Percentiles rank a stretch among this genome's conserved stretches.
These are phyloP conservation scores for Boletus sp. DNA, from an alignment of 768 basidiomycete species.

Conservation along the genomic window DNA sequence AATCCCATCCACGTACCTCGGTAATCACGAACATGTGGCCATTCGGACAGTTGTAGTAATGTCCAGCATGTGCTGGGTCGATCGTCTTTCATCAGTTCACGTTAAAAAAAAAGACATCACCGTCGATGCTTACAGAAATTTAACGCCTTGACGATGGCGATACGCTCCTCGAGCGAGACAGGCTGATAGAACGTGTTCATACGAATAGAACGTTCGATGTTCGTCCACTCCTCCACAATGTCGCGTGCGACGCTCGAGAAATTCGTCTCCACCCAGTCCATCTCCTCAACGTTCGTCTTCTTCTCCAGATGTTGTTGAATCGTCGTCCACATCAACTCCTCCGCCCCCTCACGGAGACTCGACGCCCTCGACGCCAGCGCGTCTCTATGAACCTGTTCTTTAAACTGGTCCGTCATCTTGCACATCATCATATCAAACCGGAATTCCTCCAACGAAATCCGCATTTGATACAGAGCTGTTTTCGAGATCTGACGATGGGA, in stretches of 20 bases:
- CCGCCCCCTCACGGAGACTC: slow-evolving; percentile 9
- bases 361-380: slow-evolving; percentile 21
- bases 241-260: slow-evolving; percentile 36
- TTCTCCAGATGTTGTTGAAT: slow-evolving; percentile 13
- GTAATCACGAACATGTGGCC: slow-evolving; percentile 61
- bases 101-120: background rate
- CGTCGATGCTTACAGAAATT: slow-evolving; percentile 39
- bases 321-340: background rate
- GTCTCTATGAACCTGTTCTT: slow-evolving; percentile 14
- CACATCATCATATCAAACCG: slow-evolving; percentile 43
- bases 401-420: slow-evolving; percentile 16
- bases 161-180: slow-evolving; percentile 52
- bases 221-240: slow-evolving; percentile 47
- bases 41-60: slow-evolving; percentile 52
- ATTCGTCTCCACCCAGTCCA: slow-evolving; percentile 42
- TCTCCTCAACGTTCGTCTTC: slow-evolving; percentile 24
- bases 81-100: background rate
- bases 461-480: slow-evolving; percentile 42
- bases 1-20: slow-evolving; percentile 37
- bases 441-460: slow-evolving; percentile 47
- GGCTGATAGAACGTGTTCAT: slow-evolving; percentile 47
- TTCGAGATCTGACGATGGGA: slow-evolving; percentile 51
- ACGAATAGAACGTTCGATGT: slow-evolving; percentile 38
- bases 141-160: slow-evolving; percentile 48
- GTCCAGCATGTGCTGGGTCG: slow-evolving; percentile 37